phyloP scores from a whole-genome alignment of 2,329 filamentous ascomycete species.

The Zasmidium citrigriseum region DNA sequence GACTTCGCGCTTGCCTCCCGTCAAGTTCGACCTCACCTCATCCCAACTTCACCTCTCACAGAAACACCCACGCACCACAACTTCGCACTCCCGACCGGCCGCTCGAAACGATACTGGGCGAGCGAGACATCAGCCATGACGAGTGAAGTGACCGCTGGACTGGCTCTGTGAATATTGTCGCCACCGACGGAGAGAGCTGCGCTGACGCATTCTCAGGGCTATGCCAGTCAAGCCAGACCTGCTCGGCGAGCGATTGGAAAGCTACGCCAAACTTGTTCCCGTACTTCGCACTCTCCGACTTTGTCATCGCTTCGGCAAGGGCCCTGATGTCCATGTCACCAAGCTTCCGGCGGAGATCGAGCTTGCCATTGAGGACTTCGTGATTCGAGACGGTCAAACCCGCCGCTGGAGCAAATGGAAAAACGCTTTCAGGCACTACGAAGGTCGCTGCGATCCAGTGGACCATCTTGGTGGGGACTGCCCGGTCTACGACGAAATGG shows the following conservation, averaged over 20 bases:
- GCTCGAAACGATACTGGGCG: no score
- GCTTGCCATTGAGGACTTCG: constrained; percentile 17
- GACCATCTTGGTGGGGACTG: constrained; percentile 4
- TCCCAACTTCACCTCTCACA: not conserved
- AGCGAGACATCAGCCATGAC: not conserved
- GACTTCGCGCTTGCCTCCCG: no score
- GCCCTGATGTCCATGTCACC: constrained; percentile 19
- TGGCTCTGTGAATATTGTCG: not conserved
- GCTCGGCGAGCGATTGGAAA: constrained; percentile 12
- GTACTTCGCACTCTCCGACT: constrained; percentile 16
- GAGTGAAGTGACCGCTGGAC: not conserved
- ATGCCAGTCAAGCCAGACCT: constrained; percentile 19
- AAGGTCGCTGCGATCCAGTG: constrained; percentile 13
- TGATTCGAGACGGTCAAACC: constrained; percentile 2
- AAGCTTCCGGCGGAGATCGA: constrained; percentile 25
- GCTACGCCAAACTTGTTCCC: constrained; percentile 12
- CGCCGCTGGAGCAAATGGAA: not conserved
- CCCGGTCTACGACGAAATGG: not conserved
- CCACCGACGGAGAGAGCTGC: not conserved
- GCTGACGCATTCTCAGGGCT: constrained; percentile 9
- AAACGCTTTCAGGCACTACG: constrained; percentile 11
- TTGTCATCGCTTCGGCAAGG: constrained; percentile 25
- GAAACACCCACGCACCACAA: no score
- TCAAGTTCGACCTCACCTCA: not conserved
- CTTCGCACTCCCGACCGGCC: not conserved